Evolutionary conservation across 1,284 basidiomycete genomes (phyloP).

Genomic region (Irpex sp.): DNA sequence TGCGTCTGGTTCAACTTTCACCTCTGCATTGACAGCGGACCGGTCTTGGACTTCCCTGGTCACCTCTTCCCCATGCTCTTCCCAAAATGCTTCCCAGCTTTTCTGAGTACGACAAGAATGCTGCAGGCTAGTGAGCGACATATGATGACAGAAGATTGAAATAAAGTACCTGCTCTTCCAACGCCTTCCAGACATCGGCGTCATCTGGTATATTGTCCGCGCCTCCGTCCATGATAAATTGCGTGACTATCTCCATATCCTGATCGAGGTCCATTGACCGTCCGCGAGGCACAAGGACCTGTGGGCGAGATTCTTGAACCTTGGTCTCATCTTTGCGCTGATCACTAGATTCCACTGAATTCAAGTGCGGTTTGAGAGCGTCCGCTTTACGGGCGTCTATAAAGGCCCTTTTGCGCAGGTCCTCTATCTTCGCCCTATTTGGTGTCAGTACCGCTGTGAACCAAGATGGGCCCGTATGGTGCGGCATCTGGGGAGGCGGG

Average conservation of each 20-base stretch:
- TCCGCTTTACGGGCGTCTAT: constrained; percentile 34
- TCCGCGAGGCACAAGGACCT: background rate
- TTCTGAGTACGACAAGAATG: constrained; percentile 39
- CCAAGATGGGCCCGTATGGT: constrained; percentile 43
- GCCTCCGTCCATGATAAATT: constrained; percentile 44
- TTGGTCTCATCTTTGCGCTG: background rate
- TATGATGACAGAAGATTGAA: constrained; percentile 1
- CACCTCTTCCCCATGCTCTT: constrained; percentile 31
- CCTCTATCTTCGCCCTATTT: constrained; percentile 19
- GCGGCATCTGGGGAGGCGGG: constrained; percentile 35
- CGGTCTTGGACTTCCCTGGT: constrained; percentile 6
- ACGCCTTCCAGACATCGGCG: constrained; percentile 39
- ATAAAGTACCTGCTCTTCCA: constrained; percentile 23
- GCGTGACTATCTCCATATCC: constrained; percentile 23
- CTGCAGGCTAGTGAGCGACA: constrained; percentile 29
- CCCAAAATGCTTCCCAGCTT: constrained; percentile 58
- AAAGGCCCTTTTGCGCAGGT: constrained; percentile 30
- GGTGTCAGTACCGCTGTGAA: background rate
- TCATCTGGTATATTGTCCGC: constrained; percentile 39
- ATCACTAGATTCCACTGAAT: background rate
- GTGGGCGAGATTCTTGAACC: background rate
- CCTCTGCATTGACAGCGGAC: background rate
- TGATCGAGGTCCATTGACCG: background rate
- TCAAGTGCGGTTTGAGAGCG: constrained; percentile 3
- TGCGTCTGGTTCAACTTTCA: constrained; percentile 6